A percentile compares a stretch with the other conserved stretches of the same genome.
Evolutionary conservation across 2,329 filamentous ascomycete genomes (phyloP).

Genomic region (Acrodontium crateriforme): DNA sequence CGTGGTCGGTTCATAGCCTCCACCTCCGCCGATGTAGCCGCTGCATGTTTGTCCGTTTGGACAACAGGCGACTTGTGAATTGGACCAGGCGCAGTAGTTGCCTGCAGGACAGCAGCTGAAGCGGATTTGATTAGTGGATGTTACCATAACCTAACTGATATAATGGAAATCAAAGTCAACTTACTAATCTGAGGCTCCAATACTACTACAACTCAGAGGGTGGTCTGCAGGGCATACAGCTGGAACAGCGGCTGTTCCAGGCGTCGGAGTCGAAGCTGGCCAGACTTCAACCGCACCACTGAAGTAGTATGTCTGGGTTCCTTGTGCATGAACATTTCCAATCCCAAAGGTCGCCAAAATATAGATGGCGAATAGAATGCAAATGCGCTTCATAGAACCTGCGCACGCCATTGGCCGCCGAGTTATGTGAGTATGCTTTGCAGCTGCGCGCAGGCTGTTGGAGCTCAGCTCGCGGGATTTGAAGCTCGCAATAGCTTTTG

Average conservation of each 20-base stretch:
- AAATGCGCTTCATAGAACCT: too few species aligned
- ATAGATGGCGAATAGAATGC: too few species aligned
- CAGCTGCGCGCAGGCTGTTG: slow-evolving; percentile 2
- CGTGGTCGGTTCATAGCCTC: slow-evolving; percentile 9
- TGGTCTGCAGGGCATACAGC: slow-evolving; percentile 23
- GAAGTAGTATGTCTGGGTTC: slow-evolving; percentile 17
- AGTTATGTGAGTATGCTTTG: too few species aligned
- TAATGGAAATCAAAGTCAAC: too few species aligned
- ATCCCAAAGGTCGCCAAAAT: too few species aligned
- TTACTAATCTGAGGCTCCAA: slow-evolving; percentile 30
- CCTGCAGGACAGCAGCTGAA: slow-evolving; percentile 21
- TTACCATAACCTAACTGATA: neutral
- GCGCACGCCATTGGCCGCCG: too few species aligned
- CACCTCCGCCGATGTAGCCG: slow-evolving; percentile 7
- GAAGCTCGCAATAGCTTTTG: neutral
- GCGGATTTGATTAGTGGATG: slow-evolving; percentile 1
- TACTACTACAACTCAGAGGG: slow-evolving; percentile 28
- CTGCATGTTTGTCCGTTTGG: slow-evolving; percentile 18
- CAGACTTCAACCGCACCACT: slow-evolving; percentile 17
- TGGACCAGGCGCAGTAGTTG: slow-evolving; percentile 19
- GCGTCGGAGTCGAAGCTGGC: slow-evolving; percentile 6
- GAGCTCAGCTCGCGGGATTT: slow-evolving; percentile 1
- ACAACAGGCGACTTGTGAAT: slow-evolving; percentile 22
- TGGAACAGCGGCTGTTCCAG: slow-evolving; percentile 14
- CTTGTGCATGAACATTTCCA: slow-evolving; percentile 5